Evolutionary conservation across 345 rosid genomes (phyloP).

Genomic region (Acer negundo): DNA sequence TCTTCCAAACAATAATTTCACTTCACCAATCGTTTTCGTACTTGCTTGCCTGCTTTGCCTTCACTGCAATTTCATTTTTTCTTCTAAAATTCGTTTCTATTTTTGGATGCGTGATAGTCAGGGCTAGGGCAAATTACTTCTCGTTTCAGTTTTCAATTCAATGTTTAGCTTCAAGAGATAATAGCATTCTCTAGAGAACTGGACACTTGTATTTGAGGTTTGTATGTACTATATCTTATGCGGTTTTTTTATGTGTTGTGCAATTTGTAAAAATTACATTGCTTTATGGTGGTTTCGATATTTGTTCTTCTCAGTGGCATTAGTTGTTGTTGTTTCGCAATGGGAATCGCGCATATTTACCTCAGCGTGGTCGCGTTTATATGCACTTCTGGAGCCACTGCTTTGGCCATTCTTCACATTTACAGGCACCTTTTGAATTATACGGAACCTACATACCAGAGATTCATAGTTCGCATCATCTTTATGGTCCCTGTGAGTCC

Average conservation of each 20-base stretch:
- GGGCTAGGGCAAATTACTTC: not conserved
- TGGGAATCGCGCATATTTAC: constrained; percentile 60
- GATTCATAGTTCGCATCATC: constrained; percentile 91
- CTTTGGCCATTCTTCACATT: constrained; percentile 73
- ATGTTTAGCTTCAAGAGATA: not conserved
- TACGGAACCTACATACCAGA: constrained; percentile 93
- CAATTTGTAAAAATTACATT: not conserved
- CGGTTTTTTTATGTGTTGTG: not conserved
- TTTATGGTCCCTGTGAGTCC: constrained; percentile 93
- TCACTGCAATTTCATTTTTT: not conserved
- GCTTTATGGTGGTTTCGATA: not conserved
- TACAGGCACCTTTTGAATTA: constrained; percentile 88
- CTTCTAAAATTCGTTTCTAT: not conserved
- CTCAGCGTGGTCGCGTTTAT: constrained; percentile 56
- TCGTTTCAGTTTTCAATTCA: not conserved
- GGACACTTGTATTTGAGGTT: not conserved
- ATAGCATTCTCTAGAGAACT: not conserved
- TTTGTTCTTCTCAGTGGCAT: not conserved
- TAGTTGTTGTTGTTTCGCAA: constrained; percentile 21
- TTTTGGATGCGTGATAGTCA: not conserved
- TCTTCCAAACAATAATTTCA: not conserved
- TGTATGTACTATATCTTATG: not conserved
- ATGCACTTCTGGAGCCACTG: constrained; percentile 73
- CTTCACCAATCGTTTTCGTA: not conserved
- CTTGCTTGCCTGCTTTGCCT: not conserved